Percentiles rank a stretch among this genome's conserved stretches.
Evolutionary conservation across 2,329 filamentous ascomycete species (phyloP).

Genomic region (Hymenoscyphus albidus): DNA sequence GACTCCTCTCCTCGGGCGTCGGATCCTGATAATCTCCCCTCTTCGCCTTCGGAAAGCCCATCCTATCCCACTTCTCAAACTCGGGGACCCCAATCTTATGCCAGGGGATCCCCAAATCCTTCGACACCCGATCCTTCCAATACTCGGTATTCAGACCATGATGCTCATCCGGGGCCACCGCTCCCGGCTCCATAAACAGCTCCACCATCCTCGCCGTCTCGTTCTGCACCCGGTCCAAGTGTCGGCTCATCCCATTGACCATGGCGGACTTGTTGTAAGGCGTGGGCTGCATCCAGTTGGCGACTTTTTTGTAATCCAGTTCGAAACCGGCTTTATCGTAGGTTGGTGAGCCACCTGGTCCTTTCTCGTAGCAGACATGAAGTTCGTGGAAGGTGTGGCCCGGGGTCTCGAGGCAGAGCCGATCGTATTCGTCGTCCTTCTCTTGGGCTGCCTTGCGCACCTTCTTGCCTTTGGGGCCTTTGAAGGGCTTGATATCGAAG

Average conservation of each 20-base stretch:
- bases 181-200: slow-evolving; percentile 20
- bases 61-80: slow-evolving; percentile 21
- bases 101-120: slow-evolving; percentile 19
- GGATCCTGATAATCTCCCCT: slow-evolving; percentile 19
- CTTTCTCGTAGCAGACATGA: slow-evolving; percentile 45
- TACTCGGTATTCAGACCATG: too few relatives aligned
- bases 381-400: slow-evolving; percentile 16
- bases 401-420: background rate
- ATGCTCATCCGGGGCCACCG: slow-evolving; percentile 3
- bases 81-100: slow-evolving; percentile 17
- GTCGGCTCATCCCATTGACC: slow-evolving; percentile 14
- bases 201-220: slow-evolving; percentile 15
- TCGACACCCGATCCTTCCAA: slow-evolving; percentile 21
- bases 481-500: slow-evolving; percentile 7
- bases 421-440: slow-evolving; percentile 9
- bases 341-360: slow-evolving; percentile 37
- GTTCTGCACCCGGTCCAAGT: background rate
- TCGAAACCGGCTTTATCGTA: slow-evolving; percentile 40
- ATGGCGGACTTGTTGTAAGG: slow-evolving; percentile 16
- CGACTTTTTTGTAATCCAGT: slow-evolving; percentile 37
- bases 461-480: slow-evolving; percentile 7
- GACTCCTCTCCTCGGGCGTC: slow-evolving; percentile 12
- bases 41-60: slow-evolving; percentile 19
- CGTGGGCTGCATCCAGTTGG: slow-evolving; percentile 16
- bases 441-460: slow-evolving; percentile 1